Conservation (phyloP, 345 rosid genomes). For the Ceriops zippeliana region DNA sequence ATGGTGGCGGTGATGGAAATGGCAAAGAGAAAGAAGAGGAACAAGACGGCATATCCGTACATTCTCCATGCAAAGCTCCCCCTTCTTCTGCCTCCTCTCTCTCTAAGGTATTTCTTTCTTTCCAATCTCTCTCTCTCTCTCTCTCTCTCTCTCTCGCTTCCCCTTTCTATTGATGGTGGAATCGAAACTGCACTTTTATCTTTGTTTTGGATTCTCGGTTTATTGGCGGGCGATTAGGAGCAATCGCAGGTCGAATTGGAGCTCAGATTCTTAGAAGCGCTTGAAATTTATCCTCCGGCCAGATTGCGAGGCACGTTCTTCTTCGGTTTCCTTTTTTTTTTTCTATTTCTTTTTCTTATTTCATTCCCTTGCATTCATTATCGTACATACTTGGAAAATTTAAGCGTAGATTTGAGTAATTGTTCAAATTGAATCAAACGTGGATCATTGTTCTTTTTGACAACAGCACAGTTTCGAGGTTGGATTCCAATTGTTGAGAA, state of each 20-base stretch:
- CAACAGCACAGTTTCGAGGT: too few species aligned
- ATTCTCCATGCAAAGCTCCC: constrained; percentile 94
- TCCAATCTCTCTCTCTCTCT: constrained; percentile 2
- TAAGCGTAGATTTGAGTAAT: too few species aligned
- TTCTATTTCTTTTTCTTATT: not conserved
- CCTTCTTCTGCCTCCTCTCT: constrained; percentile 94
- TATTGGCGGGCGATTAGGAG: constrained; percentile 43
- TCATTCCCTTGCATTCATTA: not conserved
- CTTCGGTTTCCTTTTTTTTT: not conserved
- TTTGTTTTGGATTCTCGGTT: constrained; percentile 6
- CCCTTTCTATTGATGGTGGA: not conserved
- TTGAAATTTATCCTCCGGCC: constrained; percentile 83
- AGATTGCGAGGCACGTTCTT: constrained; percentile 60
- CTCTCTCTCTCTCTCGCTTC: not conserved
- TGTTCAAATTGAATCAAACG: too few species aligned
- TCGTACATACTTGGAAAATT: not conserved
- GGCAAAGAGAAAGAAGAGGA: constrained; percentile 56
- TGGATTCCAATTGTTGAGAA: too few species aligned
- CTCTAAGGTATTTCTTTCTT: constrained; percentile 53
- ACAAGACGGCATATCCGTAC: constrained; percentile 90
- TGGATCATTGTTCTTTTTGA: too few species aligned
- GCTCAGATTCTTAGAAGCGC: constrained; percentile 83
- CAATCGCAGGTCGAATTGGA: constrained; percentile 95
- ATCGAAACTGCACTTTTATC: not conserved
- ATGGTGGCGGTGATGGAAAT: constrained; percentile 34